Conservation (phyloP, 1,284 basidiomycete genomes). For the Tilletia indica region DNA sequence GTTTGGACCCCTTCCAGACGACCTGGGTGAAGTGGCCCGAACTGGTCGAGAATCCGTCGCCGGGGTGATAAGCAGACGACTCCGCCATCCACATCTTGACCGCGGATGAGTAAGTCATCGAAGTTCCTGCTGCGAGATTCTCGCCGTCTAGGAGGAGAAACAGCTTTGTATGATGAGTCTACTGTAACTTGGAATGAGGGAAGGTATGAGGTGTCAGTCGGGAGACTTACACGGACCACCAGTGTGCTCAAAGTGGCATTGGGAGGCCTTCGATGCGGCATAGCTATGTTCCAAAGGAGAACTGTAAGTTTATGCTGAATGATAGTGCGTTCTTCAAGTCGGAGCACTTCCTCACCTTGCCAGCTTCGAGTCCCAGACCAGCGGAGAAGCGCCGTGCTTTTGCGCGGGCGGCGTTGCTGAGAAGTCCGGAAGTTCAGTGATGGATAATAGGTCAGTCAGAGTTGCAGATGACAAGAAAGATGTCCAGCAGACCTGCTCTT, state of each 20-base stretch:
- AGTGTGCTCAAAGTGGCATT: conserved; percentile 10
- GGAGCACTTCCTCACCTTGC: not conserved
- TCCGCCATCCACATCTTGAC: conserved; percentile 17
- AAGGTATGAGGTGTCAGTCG: not conserved
- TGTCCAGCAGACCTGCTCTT: not conserved
- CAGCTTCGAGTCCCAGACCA: conserved; percentile 6
- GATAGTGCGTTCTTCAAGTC: no score
- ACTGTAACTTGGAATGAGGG: not conserved
- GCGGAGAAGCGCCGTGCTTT: not conserved
- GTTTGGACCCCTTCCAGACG: conserved; percentile 21
- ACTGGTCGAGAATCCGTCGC: conserved; percentile 4
- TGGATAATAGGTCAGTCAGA: not conserved
- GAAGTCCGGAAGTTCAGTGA: not conserved
- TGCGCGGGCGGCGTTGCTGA: not conserved
- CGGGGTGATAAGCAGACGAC: not conserved
- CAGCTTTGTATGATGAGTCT: not conserved
- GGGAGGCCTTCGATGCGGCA: not conserved
- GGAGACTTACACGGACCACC: not conserved
- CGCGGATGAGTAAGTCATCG: not conserved
- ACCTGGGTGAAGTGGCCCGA: conserved; percentile 23
- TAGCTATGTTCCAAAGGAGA: not conserved
- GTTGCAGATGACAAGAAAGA: not conserved
- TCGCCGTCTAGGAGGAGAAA: not conserved
- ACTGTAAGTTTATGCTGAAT: not conserved
- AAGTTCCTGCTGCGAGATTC: conserved; percentile 6